Percentiles rank a stretch among this genome's conserved stretches.
Conservation (phyloP, 2,329 filamentous ascomycete species). For the Graphilbum fragrans region DNA sequence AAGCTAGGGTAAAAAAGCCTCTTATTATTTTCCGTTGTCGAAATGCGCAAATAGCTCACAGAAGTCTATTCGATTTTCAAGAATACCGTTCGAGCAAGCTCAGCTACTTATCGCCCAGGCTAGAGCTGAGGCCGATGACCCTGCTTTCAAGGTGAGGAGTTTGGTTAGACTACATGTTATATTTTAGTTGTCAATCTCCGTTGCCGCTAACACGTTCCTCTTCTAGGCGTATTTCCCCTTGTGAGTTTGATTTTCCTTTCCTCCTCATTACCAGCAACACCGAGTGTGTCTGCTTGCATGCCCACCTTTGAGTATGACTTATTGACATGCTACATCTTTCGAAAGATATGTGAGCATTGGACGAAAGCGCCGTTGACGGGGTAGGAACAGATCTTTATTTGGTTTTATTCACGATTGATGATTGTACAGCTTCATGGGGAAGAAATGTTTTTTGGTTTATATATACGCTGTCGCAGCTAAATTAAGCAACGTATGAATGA, state of each 20-base stretch:
- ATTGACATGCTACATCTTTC: background rate
- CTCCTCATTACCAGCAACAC: no score
- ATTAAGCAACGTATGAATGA: no score
- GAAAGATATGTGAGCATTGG: conserved; percentile 50
- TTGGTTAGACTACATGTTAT: background rate
- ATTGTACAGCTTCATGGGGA: no score
- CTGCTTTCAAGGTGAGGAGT: conserved; percentile 38
- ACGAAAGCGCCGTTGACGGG: conserved; percentile 33
- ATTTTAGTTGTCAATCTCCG: background rate
- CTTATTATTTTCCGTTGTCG: conserved; percentile 2
- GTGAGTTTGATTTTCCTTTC: no score
- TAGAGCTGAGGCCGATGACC: conserved; percentile 38
- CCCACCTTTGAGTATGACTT: no score
- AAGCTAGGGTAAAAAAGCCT: conserved; percentile 35
- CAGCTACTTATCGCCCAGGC: conserved; percentile 44
- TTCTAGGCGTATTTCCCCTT: conserved; percentile 47
- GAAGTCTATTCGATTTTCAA: conserved; percentile 14
- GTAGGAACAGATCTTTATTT: no score
- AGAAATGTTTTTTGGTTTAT: no score
- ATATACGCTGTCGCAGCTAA: no score
- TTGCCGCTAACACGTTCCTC: background rate
- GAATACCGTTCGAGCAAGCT: conserved; percentile 46
- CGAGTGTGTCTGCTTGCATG: no score
- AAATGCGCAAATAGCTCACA: conserved; percentile 3
- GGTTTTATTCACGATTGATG: no score